Base-by-base conservation (phyloP, 441 rosid species). In the Erodium texanum region DNA sequence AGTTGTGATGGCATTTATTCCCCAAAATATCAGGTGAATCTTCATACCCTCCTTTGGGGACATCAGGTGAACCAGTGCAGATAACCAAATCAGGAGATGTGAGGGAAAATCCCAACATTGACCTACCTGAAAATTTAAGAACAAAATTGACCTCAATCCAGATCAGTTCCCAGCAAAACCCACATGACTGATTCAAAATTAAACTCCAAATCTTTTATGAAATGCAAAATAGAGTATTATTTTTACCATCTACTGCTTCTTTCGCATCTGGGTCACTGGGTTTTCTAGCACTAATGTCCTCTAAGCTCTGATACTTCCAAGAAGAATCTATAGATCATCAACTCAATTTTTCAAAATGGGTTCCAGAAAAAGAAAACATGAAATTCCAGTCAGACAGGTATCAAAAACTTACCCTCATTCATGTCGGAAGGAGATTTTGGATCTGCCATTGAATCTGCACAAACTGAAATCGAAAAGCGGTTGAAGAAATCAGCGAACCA, bases 51-150 rank as follows among this genome's bases (percentile, higher is more conserved):
- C 77, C 75, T 29, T 74, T 62, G 0, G 83, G 82, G n/a, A 86
- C 32, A 72, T 90, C 93, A 0, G 97, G 96, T 2, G 95, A 87
- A 71, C 81, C 88, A 15, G 83, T 81, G 67, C 88, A 87, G 22
- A 83, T 70, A 3, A 93, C 93, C 73, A 90, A 81, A 79, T 85
- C 92, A 3, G 94, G 92, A 67, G 89, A 93, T 20, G 82, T 78
- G 68, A 84, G 64, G 23, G 89, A 80, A 79, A 83, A 87, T 19
- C 89, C 91, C 75, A 86, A 70, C 80, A 79, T 65, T 12, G 86
- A 76, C 41, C 78, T 72, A 65, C 88, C 95, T 92, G 83, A 59
- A 59, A 58, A 15, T 24, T 19, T 12, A 15, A 64, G 76, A 67
- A 23, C 10, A 24, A 24, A 24, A n/a, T 12, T 7, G 45, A 59